Conservation (phyloP, 108 stramenopile species). For the Pseudonitzschia multistriata region DNA sequence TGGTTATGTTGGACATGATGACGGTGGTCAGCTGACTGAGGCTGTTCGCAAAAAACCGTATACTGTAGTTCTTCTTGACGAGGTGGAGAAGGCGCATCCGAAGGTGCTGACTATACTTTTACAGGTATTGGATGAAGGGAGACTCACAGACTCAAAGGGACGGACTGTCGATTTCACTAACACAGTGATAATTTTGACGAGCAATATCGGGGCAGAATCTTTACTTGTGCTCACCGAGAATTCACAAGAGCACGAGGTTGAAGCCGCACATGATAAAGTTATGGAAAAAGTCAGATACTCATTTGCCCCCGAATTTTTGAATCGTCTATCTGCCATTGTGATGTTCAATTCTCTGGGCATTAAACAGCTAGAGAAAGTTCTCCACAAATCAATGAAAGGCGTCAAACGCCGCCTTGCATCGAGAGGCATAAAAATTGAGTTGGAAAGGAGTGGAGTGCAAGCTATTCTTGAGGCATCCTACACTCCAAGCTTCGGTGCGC, state of each 20-base stretch:
- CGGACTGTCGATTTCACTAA: constrained; percentile 96
- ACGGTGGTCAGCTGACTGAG: constrained; percentile 97
- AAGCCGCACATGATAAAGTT: constrained; percentile 54
- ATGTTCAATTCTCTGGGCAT: constrained; percentile 85
- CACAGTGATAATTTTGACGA: constrained; percentile 92
- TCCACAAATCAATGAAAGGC: constrained; percentile 71
- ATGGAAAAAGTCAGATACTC: constrained; percentile 73
- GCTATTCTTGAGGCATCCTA: constrained; percentile 78
- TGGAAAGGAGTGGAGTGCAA: constrained; percentile 69
- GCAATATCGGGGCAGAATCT: constrained; percentile 85
- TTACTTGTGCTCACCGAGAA: constrained; percentile 62
- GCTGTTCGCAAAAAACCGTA: constrained; percentile 93
- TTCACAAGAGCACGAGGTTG: constrained; percentile 27
- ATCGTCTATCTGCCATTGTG: constrained; percentile 92
- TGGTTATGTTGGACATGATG: constrained; percentile 91
- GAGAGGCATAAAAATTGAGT: constrained; percentile 61
- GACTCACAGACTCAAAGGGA: constrained; percentile 93
- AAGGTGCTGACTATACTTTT: constrained; percentile 90
- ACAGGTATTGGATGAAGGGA: constrained; percentile 95
- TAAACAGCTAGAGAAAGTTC: constrained; percentile 82
- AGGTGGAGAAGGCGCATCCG: constrained; percentile 97
- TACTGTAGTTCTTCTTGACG: constrained; percentile 93
- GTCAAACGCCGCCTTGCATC: constrained; percentile 62
- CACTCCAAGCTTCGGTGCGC: constrained; percentile 77
- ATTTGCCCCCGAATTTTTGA: constrained; percentile 93